phyloP scores from a whole-genome alignment of 768 basidiomycete species.

The Podaxis mareebaensis region DNA sequence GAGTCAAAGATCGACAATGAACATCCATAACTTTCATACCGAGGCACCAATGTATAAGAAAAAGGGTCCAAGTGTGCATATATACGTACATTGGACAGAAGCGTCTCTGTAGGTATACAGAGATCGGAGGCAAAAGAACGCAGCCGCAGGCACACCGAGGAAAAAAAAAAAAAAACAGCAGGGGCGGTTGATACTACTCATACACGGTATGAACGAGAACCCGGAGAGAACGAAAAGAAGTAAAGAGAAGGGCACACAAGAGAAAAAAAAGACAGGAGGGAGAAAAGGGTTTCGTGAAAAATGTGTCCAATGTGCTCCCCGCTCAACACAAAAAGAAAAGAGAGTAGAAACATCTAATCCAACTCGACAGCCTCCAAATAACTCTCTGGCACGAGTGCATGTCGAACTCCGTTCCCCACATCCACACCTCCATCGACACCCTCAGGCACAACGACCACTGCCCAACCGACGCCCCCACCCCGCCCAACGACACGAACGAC shows the following conservation, averaged over 20 bases:
- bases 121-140: no score
- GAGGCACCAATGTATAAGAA: no score
- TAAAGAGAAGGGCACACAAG: background rate
- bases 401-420: constrained; percentile 29
- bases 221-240: background rate
- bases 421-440: constrained; percentile 57
- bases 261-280: background rate
- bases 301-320: no score
- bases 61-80: background rate
- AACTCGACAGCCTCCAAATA: constrained; percentile 64
- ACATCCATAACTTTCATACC: no score
- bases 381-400: constrained; percentile 79
- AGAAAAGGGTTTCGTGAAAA: background rate
- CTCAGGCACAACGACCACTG: constrained; percentile 53
- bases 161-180: background rate
- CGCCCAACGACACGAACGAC: constrained; percentile 70
- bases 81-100: background rate
- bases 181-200: background rate
- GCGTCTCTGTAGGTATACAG: no score
- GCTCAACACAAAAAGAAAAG: background rate
- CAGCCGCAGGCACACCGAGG: background rate
- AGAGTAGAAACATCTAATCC: constrained; percentile 24
- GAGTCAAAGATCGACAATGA: no score
- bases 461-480: constrained; percentile 83
- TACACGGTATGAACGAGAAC: background rate